phyloP scores from a whole-genome alignment of 2,329 filamentous ascomycete genomes.

The Aspergillus sclerotialis region DNA sequence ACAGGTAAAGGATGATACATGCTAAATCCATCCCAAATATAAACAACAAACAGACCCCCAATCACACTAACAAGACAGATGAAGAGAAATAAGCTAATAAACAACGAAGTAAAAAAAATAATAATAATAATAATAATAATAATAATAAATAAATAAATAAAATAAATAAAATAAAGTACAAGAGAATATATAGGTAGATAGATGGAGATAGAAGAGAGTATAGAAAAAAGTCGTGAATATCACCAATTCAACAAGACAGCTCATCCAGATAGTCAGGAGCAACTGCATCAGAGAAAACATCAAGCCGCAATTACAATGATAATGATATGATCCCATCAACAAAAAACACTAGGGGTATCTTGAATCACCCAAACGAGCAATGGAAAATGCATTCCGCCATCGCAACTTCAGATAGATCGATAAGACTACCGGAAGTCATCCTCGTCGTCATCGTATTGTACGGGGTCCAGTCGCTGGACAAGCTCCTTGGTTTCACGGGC shows the following conservation, averaged over 20 bases:
- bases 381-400: too few species aligned
- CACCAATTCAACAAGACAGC: not conserved
- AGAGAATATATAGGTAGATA: slow-evolving; percentile 9
- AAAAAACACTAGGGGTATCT: too few species aligned
- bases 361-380: too few species aligned
- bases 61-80: slow-evolving; percentile 6
- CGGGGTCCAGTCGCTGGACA: slow-evolving; percentile 43
- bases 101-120: slow-evolving; percentile 8
- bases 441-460: slow-evolving; percentile 29
- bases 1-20: slow-evolving; percentile 7
- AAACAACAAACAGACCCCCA: slow-evolving; percentile 1
- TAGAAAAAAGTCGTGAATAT: slow-evolving; percentile 2
- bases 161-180: slow-evolving; percentile 5
- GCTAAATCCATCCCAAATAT: too few species aligned
- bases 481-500: slow-evolving; percentile 75
- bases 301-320: too few species aligned
- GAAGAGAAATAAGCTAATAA: slow-evolving; percentile 14
- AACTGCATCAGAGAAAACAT: too few species aligned
- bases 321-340: too few species aligned
- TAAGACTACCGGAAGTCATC: slow-evolving; percentile 35
- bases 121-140: slow-evolving; percentile 3
- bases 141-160: slow-evolving; percentile 7
- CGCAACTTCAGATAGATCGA: too few species aligned
- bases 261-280: too few species aligned
- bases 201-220: slow-evolving; percentile 3